Base-by-base conservation (phyloP, 768 basidiomycete genomes). In the Hygrophoropsis aurantiaca region DNA sequence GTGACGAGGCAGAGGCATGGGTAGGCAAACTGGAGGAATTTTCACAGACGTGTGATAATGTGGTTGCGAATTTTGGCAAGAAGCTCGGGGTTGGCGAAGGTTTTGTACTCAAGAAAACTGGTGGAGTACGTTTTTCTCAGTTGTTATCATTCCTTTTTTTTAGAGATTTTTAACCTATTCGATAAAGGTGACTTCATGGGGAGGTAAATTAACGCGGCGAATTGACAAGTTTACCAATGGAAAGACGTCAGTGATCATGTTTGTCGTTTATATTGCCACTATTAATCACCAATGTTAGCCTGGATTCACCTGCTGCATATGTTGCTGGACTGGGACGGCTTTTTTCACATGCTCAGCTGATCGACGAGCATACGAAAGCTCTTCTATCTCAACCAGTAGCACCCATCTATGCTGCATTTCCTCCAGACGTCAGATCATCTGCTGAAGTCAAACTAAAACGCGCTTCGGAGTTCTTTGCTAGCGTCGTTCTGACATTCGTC, bases 381-480 rank as follows among this genome's bases (percentile, higher is more conserved):
- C 71, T 87, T 18, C 66, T 77, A 30, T 77, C 77, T 21, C 78
- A 81, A 53, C 84, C 87, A 3, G 56, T 79, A 26, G 84, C 87
- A 8, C 84, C 87, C 32, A 74, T 85, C 32, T 94, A 94, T 60
- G 77, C 77, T 27, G 78, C 81, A 16, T 82, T 94, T 56, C 79
- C 89, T 4, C 39, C 64, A 35, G 84, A 90, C 47, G 61, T 85
- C 51, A 82, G 85, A 44, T 55, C 60, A 34, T 76, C 80, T 9
- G 77, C 86, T 47, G 90, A 94, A 60, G 72, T 77, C 57, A 85
- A 83, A 64, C 78, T 95, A 47, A 84, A 81, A 60, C 85, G 87
- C 52, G 78, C 82, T 26, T 91, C 90, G n/a, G 90, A 94, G 59
- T 95, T 95, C 64, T 95, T 94, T 57, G 88, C 88, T 20, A 87